These are phyloP conservation scores for Nigrospora sphaerica DNA, from an alignment of 2,329 filamentous ascomycete genomes.

Conservation along the genomic window DNA sequence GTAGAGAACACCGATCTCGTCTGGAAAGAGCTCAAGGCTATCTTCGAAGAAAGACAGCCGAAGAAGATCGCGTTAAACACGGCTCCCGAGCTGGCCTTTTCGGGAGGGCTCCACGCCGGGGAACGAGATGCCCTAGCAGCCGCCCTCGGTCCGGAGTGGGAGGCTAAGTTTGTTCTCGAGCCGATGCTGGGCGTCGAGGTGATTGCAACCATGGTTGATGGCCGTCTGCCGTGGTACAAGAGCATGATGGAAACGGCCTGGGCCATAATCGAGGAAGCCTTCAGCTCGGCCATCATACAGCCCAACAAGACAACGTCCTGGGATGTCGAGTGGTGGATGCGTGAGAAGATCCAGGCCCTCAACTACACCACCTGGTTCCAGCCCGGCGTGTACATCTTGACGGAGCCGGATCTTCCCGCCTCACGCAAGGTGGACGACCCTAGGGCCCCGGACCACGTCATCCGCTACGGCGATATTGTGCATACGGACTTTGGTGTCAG, in stretches of 20 bases:
- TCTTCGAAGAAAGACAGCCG: conserved; percentile 29
- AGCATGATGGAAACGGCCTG: conserved; percentile 42
- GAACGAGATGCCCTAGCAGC: conserved; percentile 28
- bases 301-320: conserved; percentile 34
- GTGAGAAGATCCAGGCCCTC: conserved; percentile 37
- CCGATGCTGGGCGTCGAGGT: conserved; percentile 39
- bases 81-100: conserved; percentile 36
- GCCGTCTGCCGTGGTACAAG: conserved; percentile 33
- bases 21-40: conserved; percentile 29
- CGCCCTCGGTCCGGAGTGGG: conserved; percentile 31
- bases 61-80: conserved; percentile 34
- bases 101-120: conserved; percentile 39
- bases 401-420: conserved; percentile 14
- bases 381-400: conserved; percentile 35
- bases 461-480: conserved; percentile 37
- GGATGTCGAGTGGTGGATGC: conserved; percentile 45
- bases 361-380: conserved; percentile 49
- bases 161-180: conserved; percentile 29
- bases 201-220: conserved; percentile 34
- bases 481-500: conserved; percentile 43
- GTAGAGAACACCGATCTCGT: conserved; percentile 38
- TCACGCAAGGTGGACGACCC: conserved; percentile 6
- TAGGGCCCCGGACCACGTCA: conserved; percentile 16
- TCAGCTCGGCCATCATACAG: conserved; percentile 32
- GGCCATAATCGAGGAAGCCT: conserved; percentile 39